These are phyloP conservation scores for Aspergillus nanangensis DNA, from an alignment of 495 filamentous ascomycete species.

Conservation along the genomic window DNA sequence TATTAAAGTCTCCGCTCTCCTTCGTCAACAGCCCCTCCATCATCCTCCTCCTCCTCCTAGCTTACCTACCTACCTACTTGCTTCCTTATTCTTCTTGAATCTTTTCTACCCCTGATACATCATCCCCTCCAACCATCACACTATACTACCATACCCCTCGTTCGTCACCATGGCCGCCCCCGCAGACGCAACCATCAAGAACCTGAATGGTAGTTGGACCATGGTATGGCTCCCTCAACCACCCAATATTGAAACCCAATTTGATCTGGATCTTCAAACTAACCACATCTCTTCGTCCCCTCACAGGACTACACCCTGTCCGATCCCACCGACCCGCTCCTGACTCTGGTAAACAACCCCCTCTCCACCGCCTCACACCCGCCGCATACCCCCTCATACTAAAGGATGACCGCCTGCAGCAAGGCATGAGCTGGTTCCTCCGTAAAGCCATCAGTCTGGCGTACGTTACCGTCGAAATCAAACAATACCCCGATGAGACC, in stretches of 20 bases:
- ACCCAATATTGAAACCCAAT: too few relatives aligned
- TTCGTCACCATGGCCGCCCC: constrained; percentile 83
- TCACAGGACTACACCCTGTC: constrained; percentile 75
- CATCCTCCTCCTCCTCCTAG: too few relatives aligned
- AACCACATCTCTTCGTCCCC: not conserved
- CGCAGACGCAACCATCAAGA: constrained; percentile 60
- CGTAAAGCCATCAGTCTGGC: constrained; percentile 73
- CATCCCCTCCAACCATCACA: not conserved
- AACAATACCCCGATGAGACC: constrained; percentile 52
- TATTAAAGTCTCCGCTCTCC: too few relatives aligned
- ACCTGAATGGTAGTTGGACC: constrained; percentile 72
- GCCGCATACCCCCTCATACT: too few relatives aligned
- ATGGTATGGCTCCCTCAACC: constrained; percentile 54
- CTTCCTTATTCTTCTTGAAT: not conserved
- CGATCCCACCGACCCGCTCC: constrained; percentile 63
- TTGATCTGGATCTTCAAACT: not conserved
- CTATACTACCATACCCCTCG: constrained; percentile 2
- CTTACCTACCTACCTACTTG: too few relatives aligned
- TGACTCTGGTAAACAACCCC: constrained; percentile 53
- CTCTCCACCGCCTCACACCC: not conserved
- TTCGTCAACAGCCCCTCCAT: too few relatives aligned
- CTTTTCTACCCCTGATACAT: not conserved
- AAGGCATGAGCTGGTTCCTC: constrained; percentile 78
- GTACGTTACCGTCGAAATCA: constrained; percentile 65
- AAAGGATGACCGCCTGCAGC: constrained; percentile 37